Evolutionary conservation across 768 basidiomycete genomes (phyloP).

Genomic region (Kwoniella heveanensis): DNA sequence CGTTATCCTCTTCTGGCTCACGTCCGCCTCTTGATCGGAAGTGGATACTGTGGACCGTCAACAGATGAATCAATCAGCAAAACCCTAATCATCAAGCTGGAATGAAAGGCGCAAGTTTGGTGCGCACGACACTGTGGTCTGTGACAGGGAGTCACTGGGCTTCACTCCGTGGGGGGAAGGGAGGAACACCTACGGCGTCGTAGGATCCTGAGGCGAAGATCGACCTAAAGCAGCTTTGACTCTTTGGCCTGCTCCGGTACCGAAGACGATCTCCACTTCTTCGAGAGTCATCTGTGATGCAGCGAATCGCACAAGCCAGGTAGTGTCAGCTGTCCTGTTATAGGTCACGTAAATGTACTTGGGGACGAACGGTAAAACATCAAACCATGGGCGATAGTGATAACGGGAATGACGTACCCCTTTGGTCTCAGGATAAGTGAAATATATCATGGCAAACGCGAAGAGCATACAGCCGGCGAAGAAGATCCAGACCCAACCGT

Average conservation of each 20-base stretch:
- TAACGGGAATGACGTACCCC: conserved; percentile 26
- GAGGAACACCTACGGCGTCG: conserved; percentile 31
- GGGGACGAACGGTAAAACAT: too few relatives aligned
- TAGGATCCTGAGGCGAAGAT: conserved; percentile 19
- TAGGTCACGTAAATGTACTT: too few relatives aligned
- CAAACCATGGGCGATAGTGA: background rate
- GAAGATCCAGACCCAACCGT: conserved; percentile 43
- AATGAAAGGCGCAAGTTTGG: too few relatives aligned
- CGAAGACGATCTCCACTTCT: conserved; percentile 40
- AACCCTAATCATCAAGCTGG: too few relatives aligned
- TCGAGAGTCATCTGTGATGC: conserved; percentile 35
- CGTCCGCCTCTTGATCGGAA: background rate
- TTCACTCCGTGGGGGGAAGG: too few relatives aligned
- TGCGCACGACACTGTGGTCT: too few relatives aligned
- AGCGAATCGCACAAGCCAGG: too few relatives aligned
- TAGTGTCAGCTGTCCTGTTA: too few relatives aligned
- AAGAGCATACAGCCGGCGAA: conserved; percentile 38
- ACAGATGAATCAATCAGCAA: background rate
- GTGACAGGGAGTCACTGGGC: too few relatives aligned
- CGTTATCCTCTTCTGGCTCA: background rate
- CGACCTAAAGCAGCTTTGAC: conserved; percentile 38
- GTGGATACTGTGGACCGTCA: background rate
- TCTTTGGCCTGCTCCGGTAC: conserved; percentile 38
- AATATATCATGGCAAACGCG: conserved; percentile 33
- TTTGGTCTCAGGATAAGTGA: conserved; percentile 44